A percentile compares a stretch with the other conserved stretches of the same genome.
Conservation (phyloP, 2,329 filamentous ascomycete species). For the Chaetothyriales sp. region DNA sequence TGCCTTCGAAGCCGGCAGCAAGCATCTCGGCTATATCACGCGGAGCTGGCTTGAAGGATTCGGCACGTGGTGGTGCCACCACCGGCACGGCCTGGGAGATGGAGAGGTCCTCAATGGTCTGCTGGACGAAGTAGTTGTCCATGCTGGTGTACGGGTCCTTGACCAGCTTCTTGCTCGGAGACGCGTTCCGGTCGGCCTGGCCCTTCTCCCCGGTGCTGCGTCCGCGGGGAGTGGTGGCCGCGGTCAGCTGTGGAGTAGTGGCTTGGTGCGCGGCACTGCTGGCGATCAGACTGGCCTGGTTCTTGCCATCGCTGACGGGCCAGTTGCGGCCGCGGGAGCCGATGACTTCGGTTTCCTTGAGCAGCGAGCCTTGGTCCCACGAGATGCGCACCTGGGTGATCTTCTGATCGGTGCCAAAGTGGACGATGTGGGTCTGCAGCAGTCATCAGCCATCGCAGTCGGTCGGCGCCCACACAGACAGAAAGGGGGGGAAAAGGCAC, state of each 20-base stretch:
- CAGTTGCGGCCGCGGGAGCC: constrained; percentile 81
- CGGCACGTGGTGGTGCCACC: constrained; percentile 49
- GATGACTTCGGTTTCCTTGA: constrained; percentile 90
- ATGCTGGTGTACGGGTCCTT: constrained; percentile 31
- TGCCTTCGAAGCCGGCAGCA: constrained; percentile 32
- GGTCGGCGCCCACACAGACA: not conserved
- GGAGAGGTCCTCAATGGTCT: constrained; percentile 9
- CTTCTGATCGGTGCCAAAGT: constrained; percentile 61
- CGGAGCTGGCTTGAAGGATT: constrained; percentile 54
- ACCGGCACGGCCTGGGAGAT: constrained; percentile 44
- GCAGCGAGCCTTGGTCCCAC: constrained; percentile 88
- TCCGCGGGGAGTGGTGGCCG: constrained; percentile 13
- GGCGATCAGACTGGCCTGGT: constrained; percentile 66
- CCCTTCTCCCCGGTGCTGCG: constrained; percentile 10
- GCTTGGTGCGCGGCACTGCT: constrained; percentile 31
- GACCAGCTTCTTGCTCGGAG: constrained; percentile 29
- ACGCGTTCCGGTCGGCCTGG: constrained; percentile 15
- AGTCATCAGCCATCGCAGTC: constrained; percentile 3
- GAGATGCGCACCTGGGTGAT: constrained; percentile 78
- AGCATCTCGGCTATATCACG: constrained; percentile 60
- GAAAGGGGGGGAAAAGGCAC: no score
- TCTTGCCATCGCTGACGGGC: constrained; percentile 79
- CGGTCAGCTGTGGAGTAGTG: constrained; percentile 11
- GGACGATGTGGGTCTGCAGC: constrained; percentile 68
- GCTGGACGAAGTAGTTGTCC: constrained; percentile 13